Evolutionary conservation across 257 asterid genomes (phyloP).

Genomic region (Solanum tacnaense): DNA sequence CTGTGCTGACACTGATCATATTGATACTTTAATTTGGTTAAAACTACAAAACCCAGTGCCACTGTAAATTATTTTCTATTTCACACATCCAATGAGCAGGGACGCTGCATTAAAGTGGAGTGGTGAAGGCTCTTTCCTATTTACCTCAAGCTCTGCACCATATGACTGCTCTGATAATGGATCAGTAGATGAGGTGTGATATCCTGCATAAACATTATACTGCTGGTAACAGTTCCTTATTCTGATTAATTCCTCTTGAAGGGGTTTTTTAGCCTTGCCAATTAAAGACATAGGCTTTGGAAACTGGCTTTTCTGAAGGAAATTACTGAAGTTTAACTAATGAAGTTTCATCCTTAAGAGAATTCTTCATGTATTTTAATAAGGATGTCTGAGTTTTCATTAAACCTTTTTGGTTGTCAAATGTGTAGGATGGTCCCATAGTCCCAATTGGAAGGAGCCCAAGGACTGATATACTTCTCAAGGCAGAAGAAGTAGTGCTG

Average conservation of each 20-base stretch:
- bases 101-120: slow-evolving; percentile 82
- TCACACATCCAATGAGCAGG: slow-evolving; percentile 25
- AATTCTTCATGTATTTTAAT: not conserved
- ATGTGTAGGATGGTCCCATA: slow-evolving; percentile 58
- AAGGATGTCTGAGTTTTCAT: not conserved
- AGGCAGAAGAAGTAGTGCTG: slow-evolving; percentile 67
- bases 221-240: not conserved
- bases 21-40: not conserved
- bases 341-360: not conserved
- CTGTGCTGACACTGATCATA: not conserved
- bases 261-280: not conserved
- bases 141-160: slow-evolving; percentile 94
- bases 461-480: slow-evolving; percentile 75
- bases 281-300: not conserved
- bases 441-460: slow-evolving; percentile 89
- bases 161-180: slow-evolving; percentile 89
- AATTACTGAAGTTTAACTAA: not conserved
- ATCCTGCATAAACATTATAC: slow-evolving; percentile 14
- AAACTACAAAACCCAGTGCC: not conserved
- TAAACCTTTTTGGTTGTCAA: not conserved
- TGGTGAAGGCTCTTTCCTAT: slow-evolving; percentile 88
- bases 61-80: not conserved
- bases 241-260: not conserved
- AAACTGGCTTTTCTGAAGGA: not conserved
- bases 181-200: slow-evolving; percentile 74